A percentile compares a stretch with the other conserved stretches of the same genome.
phyloP scores from a whole-genome alignment of 768 basidiomycete genomes.

The Inosperma sp. region DNA sequence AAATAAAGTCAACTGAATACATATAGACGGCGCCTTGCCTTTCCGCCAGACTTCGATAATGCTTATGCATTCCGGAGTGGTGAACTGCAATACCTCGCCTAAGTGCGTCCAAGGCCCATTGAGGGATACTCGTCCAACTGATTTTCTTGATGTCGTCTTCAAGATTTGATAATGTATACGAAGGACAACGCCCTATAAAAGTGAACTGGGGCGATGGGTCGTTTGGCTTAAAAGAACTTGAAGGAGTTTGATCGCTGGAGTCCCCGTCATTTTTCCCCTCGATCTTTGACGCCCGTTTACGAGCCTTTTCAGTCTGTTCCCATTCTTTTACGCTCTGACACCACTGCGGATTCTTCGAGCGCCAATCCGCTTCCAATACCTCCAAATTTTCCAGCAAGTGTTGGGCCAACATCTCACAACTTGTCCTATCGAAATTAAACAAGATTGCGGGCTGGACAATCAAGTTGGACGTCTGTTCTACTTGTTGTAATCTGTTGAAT shows the following conservation, averaged over 20 bases:
- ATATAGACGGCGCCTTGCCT: conserved; percentile 30
- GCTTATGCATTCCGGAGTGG: conserved; percentile 64
- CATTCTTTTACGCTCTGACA: conserved; percentile 41
- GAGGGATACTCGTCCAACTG: conserved; percentile 29
- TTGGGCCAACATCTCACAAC: conserved; percentile 52
- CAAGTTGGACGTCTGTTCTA: not conserved
- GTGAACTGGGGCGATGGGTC: no score
- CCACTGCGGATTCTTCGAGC: conserved; percentile 48
- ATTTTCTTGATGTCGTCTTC: conserved; percentile 49
- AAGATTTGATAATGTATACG: conserved; percentile 42
- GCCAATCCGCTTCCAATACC: no score
- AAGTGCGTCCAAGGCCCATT: conserved; percentile 48
- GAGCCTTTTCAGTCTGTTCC: conserved; percentile 51
- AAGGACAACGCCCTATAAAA: no score
- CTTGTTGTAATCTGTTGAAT: not conserved
- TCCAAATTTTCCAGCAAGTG: conserved; percentile 30
- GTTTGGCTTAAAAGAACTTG: no score
- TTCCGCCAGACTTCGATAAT: conserved; percentile 55
- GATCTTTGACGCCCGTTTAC: conserved; percentile 42
- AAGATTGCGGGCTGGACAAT: conserved; percentile 54
- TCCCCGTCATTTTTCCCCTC: conserved; percentile 16
- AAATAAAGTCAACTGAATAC: not conserved
- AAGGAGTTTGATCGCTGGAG: no score
- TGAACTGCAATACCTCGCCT: conserved; percentile 63
- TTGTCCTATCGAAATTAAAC: conserved; percentile 59